These are phyloP conservation scores for Hondaea fermentalgiana DNA, from an alignment of 108 stramenopile genomes.

Conservation along the genomic window DNA sequence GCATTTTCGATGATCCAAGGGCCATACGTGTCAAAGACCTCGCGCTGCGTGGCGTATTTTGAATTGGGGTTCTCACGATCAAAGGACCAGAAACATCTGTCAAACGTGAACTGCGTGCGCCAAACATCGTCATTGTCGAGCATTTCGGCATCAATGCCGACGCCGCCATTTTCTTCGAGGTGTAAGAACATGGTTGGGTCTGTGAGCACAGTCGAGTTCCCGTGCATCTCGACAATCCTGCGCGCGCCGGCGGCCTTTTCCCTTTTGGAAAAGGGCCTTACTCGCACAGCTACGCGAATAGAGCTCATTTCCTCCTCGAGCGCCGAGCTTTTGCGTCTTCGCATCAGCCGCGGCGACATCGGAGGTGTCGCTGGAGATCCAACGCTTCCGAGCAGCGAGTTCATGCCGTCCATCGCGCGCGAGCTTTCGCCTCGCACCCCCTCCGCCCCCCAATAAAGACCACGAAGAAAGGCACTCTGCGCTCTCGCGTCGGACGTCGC, in stretches of 20 bases:
- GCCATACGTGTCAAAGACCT: constrained; percentile 86
- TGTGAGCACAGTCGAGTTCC: neutral
- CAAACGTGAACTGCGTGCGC: neutral
- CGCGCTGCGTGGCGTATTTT: constrained; percentile 69
- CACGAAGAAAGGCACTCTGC: no score
- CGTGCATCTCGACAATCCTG: neutral
- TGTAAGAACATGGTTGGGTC: neutral
- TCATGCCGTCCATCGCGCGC: neutral
- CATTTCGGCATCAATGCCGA: neutral
- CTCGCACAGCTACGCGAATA: constrained; percentile 48
- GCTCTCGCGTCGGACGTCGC: no score
- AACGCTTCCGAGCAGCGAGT: neutral
- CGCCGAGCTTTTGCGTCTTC: neutral
- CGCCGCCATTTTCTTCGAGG: constrained; percentile 19
- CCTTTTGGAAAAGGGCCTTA: constrained; percentile 36
- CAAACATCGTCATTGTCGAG: constrained; percentile 25
- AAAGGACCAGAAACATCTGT: neutral
- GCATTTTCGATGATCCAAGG: constrained; percentile 76
- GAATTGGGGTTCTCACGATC: neutral
- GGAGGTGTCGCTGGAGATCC: neutral
- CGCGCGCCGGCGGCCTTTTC: constrained; percentile 21
- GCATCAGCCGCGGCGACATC: neutral
- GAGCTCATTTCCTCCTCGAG: constrained; percentile 45
- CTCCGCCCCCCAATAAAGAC: no score
- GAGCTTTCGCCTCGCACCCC: no score